Conservation (phyloP, 2,329 filamentous ascomycete species). For the Talaromyces islandicus region DNA sequence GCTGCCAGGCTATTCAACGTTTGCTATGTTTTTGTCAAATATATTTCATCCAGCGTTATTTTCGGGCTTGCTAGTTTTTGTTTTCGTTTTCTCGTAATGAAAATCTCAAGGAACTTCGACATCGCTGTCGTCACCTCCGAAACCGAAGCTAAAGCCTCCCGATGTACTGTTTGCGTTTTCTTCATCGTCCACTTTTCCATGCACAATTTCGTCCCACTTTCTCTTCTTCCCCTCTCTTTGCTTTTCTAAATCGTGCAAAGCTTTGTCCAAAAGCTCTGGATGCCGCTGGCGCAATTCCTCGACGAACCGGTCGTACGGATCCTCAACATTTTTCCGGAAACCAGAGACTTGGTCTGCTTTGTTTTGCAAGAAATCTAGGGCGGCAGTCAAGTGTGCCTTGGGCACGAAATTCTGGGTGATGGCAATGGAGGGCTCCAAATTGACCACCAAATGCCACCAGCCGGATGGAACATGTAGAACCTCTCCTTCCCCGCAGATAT, state of each 20-base stretch:
- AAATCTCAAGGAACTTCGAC: constrained; percentile 40
- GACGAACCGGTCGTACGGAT: constrained; percentile 71
- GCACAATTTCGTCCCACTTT: constrained; percentile 78
- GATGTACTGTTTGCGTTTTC: constrained; percentile 13
- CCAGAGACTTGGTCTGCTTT: constrained; percentile 83
- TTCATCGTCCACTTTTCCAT: constrained; percentile 41
- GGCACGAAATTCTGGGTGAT: constrained; percentile 96
- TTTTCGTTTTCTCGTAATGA: neutral
- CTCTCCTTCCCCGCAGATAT: constrained; percentile 76
- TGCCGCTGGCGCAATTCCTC: constrained; percentile 58
- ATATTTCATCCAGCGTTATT: neutral
- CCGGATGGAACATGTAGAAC: constrained; percentile 88
- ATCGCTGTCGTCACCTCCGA: constrained; percentile 50
- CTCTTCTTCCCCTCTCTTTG: constrained; percentile 63
- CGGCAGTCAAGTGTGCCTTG: constrained; percentile 63
- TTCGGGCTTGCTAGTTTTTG: neutral
- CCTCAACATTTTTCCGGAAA: constrained; percentile 64
- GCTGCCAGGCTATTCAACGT: neutral
- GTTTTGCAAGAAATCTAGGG: constrained; percentile 73
- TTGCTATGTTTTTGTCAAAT: neutral
- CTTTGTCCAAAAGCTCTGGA: constrained; percentile 62
- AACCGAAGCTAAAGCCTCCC: constrained; percentile 59
- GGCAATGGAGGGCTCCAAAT: constrained; percentile 76
- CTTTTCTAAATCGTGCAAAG: constrained; percentile 59
- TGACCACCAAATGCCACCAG: constrained; percentile 96